Evolutionary conservation across 1,284 basidiomycete genomes (phyloP).

Genomic region (Ceratobasidium sp.): DNA sequence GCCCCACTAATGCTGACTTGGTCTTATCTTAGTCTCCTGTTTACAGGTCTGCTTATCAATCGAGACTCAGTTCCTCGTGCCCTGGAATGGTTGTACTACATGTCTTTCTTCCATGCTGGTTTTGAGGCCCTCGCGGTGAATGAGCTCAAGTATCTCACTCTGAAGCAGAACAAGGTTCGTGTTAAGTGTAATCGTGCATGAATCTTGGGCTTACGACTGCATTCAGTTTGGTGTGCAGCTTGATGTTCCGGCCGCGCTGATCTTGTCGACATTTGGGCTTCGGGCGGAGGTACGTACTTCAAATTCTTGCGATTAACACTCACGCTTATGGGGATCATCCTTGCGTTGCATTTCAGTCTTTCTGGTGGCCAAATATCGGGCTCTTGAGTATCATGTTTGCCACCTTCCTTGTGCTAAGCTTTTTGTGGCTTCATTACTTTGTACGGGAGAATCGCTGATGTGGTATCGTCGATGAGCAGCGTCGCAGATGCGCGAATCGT

Average conservation of each 20-base stretch:
- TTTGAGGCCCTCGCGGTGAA: slow-evolving; percentile 97
- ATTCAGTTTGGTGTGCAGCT: slow-evolving; percentile 91
- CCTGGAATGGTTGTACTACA: slow-evolving; percentile 87
- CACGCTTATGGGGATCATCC: slow-evolving; percentile 35
- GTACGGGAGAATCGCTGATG: slow-evolving; percentile 88
- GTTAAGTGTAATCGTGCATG: background rate
- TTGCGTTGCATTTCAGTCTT: slow-evolving; percentile 69
- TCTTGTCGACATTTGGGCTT: slow-evolving; percentile 90
- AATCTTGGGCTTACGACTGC: background rate
- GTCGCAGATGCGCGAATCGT: slow-evolving; percentile 19
- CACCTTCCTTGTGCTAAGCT: slow-evolving; percentile 80
- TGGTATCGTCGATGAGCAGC: background rate
- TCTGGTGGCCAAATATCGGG: slow-evolving; percentile 95
- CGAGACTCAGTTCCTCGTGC: slow-evolving; percentile 82
- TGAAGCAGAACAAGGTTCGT: slow-evolving; percentile 88
- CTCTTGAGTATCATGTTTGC: slow-evolving; percentile 87
- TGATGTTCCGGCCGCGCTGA: slow-evolving; percentile 93
- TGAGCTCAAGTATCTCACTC: slow-evolving; percentile 92
- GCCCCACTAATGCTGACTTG: slow-evolving; percentile 10
- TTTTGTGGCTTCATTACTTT: slow-evolving; percentile 84
- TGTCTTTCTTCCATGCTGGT: slow-evolving; percentile 99
- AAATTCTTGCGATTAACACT: slow-evolving; percentile 16
- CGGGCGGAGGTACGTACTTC: slow-evolving; percentile 74
- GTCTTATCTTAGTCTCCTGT: slow-evolving; percentile 76
- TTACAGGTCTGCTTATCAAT: slow-evolving; percentile 96